Evolutionary conservation across 257 asterid genomes (phyloP), one percentile per base, ranked within the genome.

Genomic region (Schizonepeta tenuifolia): DNA sequence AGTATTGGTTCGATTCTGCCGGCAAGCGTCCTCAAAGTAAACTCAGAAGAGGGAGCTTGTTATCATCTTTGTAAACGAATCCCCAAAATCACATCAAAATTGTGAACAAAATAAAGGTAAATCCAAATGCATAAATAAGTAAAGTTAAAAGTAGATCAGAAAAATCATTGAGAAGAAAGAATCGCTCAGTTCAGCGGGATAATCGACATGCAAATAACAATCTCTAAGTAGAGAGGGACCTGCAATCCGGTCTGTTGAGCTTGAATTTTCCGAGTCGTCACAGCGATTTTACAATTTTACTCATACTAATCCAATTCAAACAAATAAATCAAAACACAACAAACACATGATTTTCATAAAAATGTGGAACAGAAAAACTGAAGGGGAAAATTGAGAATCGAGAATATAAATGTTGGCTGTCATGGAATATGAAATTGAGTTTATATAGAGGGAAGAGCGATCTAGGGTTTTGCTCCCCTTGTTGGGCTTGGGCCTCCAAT

Each of bases 111-210:
- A 24, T 10, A 0, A 4, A 0, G 11, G 6, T 50, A 0, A 17
- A 65, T 9, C 8, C 0, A 12, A 17, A 49, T 50, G 21, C 0
- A 17, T 1, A 47, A 55, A 21, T 10, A 21, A 24, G 1, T 10
- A 1, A 54, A 4, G n/a, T n/a, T 7, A 15, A 21, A 1, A 11
- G 9, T 13, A 21, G 9, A 22, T 50, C 7, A 0, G 12, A 11
- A 26, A 56, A 56, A 24, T n/a, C n/a, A n/a, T n/a, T 0, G 18
- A 14, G 5, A 9, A 24, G 3, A 26, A 8, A 31, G 1, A 65
- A 83, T 86, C 89, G 90, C 98, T 93, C 96, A 31, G 98, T 74
- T 93, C 97, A 93, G 96, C 96, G 95, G 96, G 98, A 7, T 22
- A n/a, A 51, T 73, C 77, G 71, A 73, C 77, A 73, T 73, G 77